A percentile compares a stretch with the other conserved stretches of the same genome.
phyloP scores from a whole-genome alignment of 164 flowering plant genomes.

The Nymphaea thermarum region DNA sequence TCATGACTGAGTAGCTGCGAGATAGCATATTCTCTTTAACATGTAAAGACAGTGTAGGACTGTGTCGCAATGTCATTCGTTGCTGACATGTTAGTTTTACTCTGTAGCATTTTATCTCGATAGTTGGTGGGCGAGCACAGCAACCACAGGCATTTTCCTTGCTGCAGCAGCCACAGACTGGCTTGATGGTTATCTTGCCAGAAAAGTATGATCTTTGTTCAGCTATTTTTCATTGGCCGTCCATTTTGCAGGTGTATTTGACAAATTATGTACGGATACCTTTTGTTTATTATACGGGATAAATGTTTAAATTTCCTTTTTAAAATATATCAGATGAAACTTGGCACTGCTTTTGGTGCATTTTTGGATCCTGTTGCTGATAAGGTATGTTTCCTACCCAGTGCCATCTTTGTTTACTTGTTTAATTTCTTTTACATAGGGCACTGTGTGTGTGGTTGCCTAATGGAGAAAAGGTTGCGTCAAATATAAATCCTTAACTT shows the following conservation, averaged over 20 bases:
- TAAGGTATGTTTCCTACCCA: constrained; percentile 31
- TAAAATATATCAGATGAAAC: constrained; percentile 54
- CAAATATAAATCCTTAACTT: background rate
- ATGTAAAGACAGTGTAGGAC: no score
- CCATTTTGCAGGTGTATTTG: no score
- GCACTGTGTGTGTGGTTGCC: no score
- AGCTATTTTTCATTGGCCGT: no score
- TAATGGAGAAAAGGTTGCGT: no score
- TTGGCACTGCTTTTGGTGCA: constrained; percentile 86
- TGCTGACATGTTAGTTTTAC: constrained; percentile 11
- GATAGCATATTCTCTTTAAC: no score
- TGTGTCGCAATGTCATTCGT: no score
- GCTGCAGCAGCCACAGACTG: constrained; percentile 94
- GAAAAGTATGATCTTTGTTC: constrained; percentile 38
- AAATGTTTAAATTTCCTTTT: background rate
- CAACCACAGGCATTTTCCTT: constrained; percentile 77
- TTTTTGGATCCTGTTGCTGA: constrained; percentile 99
- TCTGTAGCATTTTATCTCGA: constrained; percentile 61
- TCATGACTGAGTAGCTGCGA: no score
- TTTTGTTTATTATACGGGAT: background rate
- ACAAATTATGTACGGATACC: background rate
- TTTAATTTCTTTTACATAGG: no score
- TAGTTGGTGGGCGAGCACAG: constrained; percentile 73
- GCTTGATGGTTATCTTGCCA: constrained; percentile 98
- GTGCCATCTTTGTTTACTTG: background rate